phyloP scores from a whole-genome alignment of 805 yeast species.

The Hanseniaspora singularis region DNA sequence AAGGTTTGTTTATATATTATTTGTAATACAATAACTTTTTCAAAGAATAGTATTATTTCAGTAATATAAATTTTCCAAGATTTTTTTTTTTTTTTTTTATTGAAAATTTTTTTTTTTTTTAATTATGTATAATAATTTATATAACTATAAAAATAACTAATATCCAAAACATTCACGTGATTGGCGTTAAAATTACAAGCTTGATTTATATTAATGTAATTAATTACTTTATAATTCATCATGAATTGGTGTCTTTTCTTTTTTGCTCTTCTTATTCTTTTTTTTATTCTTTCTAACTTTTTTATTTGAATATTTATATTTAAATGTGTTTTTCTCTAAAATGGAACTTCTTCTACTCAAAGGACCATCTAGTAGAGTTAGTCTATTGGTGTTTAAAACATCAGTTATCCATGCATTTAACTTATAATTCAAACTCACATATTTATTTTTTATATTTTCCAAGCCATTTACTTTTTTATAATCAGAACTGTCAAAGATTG shows the following conservation, averaged over 20 bases:
- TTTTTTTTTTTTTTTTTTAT: too few species aligned
- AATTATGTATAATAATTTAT: too few species aligned
- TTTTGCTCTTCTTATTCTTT: neutral
- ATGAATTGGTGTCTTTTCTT: neutral
- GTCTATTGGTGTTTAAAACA: neutral
- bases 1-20: too few species aligned
- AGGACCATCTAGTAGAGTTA: neutral
- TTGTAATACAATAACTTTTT: too few species aligned
- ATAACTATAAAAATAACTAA: too few species aligned
- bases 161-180: too few species aligned
- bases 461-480: neutral
- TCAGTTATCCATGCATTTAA: neutral
- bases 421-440: neutral
- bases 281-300: neutral
- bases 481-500: neutral
- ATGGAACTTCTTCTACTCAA: neutral
- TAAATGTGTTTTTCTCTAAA: conserved; percentile 2
- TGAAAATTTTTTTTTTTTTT: too few species aligned
- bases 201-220: too few species aligned
- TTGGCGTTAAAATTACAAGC: too few species aligned
- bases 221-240: conserved; percentile 13
- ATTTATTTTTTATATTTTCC: neutral
- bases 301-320: neutral
- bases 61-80: too few species aligned
- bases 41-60: too few species aligned